phyloP scores from a whole-genome alignment of 2,329 filamentous ascomycete species.

The Diplodia mutila region DNA sequence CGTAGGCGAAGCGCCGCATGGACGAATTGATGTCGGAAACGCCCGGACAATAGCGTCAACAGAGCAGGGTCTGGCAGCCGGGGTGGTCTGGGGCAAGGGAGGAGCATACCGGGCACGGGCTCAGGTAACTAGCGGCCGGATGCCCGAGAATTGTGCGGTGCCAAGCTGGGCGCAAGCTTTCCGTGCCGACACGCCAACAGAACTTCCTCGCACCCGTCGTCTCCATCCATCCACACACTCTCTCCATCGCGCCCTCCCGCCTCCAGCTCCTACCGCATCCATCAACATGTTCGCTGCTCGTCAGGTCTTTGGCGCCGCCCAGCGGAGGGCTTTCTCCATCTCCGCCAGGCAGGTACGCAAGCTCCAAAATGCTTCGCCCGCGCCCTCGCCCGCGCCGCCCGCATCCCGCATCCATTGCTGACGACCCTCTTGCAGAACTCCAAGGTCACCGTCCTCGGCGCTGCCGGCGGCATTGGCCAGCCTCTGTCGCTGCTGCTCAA shows the following conservation, averaged over 20 bases:
- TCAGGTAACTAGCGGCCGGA: background rate
- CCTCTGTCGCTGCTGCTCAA: constrained; percentile 97
- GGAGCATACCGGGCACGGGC: background rate
- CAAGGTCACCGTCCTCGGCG: constrained; percentile 97
- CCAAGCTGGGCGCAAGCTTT: constrained; percentile 25
- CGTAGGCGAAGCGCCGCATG: background rate
- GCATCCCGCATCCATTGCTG: constrained; percentile 31
- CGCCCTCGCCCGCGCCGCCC: constrained; percentile 27
- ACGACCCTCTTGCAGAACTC: constrained; percentile 67
- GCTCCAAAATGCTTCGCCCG: constrained; percentile 24
- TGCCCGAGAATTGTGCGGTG: constrained; percentile 25
- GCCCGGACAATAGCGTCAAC: background rate
- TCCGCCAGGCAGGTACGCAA: constrained; percentile 55
- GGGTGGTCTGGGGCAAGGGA: background rate
- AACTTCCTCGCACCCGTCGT: constrained; percentile 26
- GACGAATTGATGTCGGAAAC: background rate
- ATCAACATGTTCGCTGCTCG: constrained; percentile 72
- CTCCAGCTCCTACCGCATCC: constrained; percentile 28
- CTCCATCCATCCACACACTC: constrained; percentile 31
- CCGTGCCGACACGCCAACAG: constrained; percentile 15
- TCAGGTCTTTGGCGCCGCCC: constrained; percentile 54
- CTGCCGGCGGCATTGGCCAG: constrained; percentile 96
- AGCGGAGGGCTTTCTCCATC: constrained; percentile 58
- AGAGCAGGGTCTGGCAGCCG: background rate
- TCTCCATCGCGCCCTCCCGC: constrained; percentile 32